Evolutionary conservation across 495 filamentous ascomycete genomes (phyloP).

Genomic region (Xylaria cubensis): DNA sequence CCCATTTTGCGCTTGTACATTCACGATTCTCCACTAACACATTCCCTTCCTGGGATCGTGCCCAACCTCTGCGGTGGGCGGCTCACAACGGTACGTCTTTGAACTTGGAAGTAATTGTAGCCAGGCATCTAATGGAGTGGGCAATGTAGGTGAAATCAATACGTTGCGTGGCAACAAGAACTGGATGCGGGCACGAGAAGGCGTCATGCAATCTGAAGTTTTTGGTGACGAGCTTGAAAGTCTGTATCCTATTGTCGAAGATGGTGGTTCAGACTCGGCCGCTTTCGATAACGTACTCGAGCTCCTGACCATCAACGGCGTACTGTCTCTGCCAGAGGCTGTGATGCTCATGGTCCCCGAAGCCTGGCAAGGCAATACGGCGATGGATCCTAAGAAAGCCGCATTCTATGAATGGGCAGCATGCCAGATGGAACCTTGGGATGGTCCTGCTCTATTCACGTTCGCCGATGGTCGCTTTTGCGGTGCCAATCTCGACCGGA

Average conservation of each 20-base stretch:
- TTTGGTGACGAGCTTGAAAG: conserved; percentile 92
- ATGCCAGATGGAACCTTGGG: conserved; percentile 99
- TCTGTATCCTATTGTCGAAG: conserved; percentile 95
- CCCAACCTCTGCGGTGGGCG: conserved; percentile 95
- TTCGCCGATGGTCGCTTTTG: conserved; percentile 98
- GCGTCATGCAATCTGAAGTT: conserved; percentile 89
- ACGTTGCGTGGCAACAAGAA: conserved; percentile 99
- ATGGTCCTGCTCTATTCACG: conserved; percentile 96
- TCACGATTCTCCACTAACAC: conserved; percentile 99
- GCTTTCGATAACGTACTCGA: conserved; percentile 99
- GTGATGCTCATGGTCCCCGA: conserved; percentile 99
- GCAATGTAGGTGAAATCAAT: conserved; percentile 80
- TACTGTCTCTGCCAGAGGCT: conserved; percentile 94
- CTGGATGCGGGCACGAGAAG: conserved; percentile 99
- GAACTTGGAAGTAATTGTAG: conserved; percentile 29
- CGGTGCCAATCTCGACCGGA: conserved; percentile 97
- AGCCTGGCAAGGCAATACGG: conserved; percentile 94
- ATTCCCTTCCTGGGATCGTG: conserved; percentile 98
- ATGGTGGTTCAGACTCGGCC: conserved; percentile 96
- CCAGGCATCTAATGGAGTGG: conserved; percentile 42
- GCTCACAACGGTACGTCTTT: conserved; percentile 85
- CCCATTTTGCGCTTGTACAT: conserved; percentile 96
- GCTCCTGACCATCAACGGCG: conserved; percentile 93
- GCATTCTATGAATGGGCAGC: conserved; percentile 99
- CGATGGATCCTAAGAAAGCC: conserved; percentile 94